Evolutionary conservation across 1,284 basidiomycete genomes (phyloP), one percentile per base, ranked within the genome.

Genomic region (Hemileia vastatrix): DNA sequence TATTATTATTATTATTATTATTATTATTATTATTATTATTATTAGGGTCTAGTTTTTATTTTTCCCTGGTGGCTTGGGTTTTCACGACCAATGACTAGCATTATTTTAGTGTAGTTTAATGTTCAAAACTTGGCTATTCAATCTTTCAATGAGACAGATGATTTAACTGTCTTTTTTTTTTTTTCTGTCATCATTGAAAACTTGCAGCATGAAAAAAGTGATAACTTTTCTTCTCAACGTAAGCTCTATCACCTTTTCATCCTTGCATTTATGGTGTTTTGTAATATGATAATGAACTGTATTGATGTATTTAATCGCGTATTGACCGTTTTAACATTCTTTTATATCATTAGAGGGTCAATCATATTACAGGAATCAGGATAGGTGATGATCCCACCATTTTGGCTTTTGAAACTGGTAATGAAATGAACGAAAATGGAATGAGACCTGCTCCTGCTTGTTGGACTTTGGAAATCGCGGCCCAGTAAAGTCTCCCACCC

Each of bases 301-400:
- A 43, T n/a, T n/a, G n/a, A 43, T 8, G n/a, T 8, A 8, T 43
- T 43, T 49, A 15, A 49, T 8, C 19, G 8, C 47, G 8, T 49
- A 6, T 49, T 18, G 19, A 9, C 19, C 8, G 8, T 49, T 49
- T 6, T 49, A 50, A 50, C 27, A 4, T 18, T 21, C 24, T 1
- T 21, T 9, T 21, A 6, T 15, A 9, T 49, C 19, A 11, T 15
- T 31, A 54, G 52, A 23, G 75, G 43, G 63, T 67, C 53, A 76
- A 76, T 62, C 65, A 68, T n/a, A 58, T 76, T 63, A 75, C 69
- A 23, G 72, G 73, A 0, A 27, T 67, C 2, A 53, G 66, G 5
- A 74, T 74, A 36, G 70, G 70, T 0, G 69, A 74, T 32, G 75
- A 76, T 59, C 70, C 73, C 6, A 67, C 69, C 0, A 70, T 76